phyloP scores from a whole-genome alignment of 805 yeast species.

The Kluyveromyces aestuarii region DNA sequence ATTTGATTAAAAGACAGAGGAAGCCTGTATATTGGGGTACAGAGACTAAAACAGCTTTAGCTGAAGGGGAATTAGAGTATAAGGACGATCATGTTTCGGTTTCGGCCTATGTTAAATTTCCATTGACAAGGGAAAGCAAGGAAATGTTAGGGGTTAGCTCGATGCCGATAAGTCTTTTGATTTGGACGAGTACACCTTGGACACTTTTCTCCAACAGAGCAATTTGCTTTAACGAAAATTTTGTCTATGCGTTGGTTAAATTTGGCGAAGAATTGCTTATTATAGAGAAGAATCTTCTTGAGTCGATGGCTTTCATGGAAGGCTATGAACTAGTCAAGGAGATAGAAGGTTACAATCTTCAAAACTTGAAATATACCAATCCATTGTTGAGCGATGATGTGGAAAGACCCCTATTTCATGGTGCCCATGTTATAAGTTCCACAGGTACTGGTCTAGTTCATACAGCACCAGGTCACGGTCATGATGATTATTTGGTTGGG shows the following conservation, averaged over 20 bases:
- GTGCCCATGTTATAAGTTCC: conserved; percentile 66
- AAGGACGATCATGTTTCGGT: conserved; percentile 58
- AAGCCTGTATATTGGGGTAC: conserved; percentile 98
- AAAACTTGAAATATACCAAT: conserved; percentile 41
- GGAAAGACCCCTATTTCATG: conserved; percentile 58
- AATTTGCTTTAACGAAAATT: conserved; percentile 53
- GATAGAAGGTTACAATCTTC: conserved; percentile 36
- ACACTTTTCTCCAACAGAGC: conserved; percentile 85
- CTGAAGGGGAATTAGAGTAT: conserved; percentile 94
- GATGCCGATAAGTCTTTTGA: conserved; percentile 33
- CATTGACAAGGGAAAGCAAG: conserved; percentile 30
- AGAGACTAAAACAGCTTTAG: conserved; percentile 87
- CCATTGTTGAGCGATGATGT: conserved; percentile 36
- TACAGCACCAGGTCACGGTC: conserved; percentile 97
- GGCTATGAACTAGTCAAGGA: conserved; percentile 13
- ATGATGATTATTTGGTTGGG: conserved; percentile 80
- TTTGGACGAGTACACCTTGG: conserved; percentile 99
- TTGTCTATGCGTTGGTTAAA: conserved; percentile 47
- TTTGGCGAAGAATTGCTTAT: conserved; percentile 38
- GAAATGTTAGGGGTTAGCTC: conserved; percentile 3
- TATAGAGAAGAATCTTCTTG: conserved; percentile 46
- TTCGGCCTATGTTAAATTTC: conserved; percentile 64
- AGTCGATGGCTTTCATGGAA: conserved; percentile 23
- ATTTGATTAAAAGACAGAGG: conserved; percentile 70
- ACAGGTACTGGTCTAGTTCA: conserved; percentile 97